Evolutionary conservation across 2,329 filamentous ascomycete species (phyloP), one percentile per base, ranked within the genome.

Genomic region (Colletotrichum musae): DNA sequence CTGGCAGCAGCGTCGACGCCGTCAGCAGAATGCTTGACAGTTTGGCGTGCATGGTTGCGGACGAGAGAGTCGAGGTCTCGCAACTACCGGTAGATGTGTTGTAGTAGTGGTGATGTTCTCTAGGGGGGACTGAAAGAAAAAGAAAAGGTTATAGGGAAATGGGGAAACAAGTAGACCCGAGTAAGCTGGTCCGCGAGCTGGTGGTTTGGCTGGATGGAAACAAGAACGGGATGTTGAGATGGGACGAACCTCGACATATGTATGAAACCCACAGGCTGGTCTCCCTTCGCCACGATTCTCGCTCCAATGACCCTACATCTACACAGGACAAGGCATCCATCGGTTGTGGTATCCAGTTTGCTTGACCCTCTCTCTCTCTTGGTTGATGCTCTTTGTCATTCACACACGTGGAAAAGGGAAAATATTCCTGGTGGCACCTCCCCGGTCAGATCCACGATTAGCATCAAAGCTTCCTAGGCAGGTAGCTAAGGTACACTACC

Each of bases 221-320:
- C 54, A 57, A 41, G 16, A 50, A 50, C n/a, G n/a, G 12, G 21
- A 24, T 9, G 6, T 28, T 18, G 43, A 68, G 48, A 68, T 64
- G 66, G 66, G 61, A 68, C 66, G 66, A 65, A 68, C 66, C 48
- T 48, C 43, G 41, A 43, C 61, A 64, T 68, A 65, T 65, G 54
- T 68, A 68, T 50, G 50, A 47, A 59, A 50, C 32, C 32, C 32
- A 36, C 48, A 52, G 12, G 43, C 26, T 9, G 32, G 32, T 10
- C 32, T 36, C 32, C 32, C 32, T 24, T 18, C 59, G 54, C 51
- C 47, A 39, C 51, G 52, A 53, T 52, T 57, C 58, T 45, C 51
- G 51, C 13, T 50, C 12, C 13, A 52, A 45, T 28, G 45, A 18
- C 32, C 32, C 32, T 36, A 36, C 32, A 36, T 10, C 32, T 36